phyloP scores from a whole-genome alignment of 148 eudicot genomes.

The Pharnaceum exiguum region DNA sequence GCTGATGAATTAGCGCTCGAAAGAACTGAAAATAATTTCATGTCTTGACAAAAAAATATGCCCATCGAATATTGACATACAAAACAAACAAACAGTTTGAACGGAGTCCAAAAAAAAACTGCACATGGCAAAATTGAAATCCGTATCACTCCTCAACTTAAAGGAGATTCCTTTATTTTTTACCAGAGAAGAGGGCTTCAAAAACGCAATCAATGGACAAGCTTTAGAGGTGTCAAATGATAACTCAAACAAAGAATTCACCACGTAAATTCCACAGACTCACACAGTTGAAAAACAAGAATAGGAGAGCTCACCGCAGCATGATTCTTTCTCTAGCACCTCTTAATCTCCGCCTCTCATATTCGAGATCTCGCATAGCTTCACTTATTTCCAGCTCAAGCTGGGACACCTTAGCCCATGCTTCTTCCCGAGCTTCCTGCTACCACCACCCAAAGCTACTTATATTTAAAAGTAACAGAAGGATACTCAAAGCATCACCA shows the following conservation, averaged over 20 bases:
- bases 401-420: conserved; percentile 94
- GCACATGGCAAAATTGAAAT: too few species aligned
- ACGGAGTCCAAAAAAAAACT: too few species aligned
- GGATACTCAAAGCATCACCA: not conserved
- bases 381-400: conserved; percentile 90
- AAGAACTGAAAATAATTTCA: too few species aligned
- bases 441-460: conserved; percentile 52
- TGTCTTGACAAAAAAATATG: too few species aligned
- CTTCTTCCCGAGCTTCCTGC: conserved; percentile 99
- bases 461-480: conserved; percentile 19
- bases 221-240: not conserved
- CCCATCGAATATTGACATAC: too few species aligned
- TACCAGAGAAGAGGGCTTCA: too few species aligned
- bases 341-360: conserved; percentile 73
- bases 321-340: conserved; percentile 91
- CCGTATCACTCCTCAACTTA: too few species aligned
- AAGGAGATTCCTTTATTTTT: too few species aligned
- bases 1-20: too few species aligned
- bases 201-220: too few species aligned
- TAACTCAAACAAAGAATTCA: not conserved
- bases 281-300: not conserved
- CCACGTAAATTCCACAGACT: not conserved
- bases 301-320: conserved; percentile 63
- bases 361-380: conserved; percentile 92
- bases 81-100: too few species aligned